Evolutionary conservation across 2,329 filamentous ascomycete genomes (phyloP), one percentile per base, ranked within the genome.

Genomic region (Cladosporium velox): DNA sequence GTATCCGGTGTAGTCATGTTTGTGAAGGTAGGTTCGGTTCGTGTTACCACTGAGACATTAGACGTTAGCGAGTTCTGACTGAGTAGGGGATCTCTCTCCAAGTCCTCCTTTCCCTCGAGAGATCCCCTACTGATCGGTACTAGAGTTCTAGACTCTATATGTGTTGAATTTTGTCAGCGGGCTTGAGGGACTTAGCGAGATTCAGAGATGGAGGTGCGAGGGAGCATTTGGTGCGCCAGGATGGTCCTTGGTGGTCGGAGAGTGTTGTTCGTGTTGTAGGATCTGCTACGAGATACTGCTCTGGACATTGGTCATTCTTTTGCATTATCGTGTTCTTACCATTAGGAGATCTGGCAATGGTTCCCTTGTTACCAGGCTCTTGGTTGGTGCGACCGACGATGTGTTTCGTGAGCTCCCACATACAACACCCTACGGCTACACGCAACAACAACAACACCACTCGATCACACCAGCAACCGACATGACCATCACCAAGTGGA

Each of bases 31-130:
- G 30, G 30, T 34, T 32, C 54, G 54, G 32, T 24, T 24, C 30
- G 54, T 24, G n/a, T 30, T 54, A 32, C 54, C 30, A 57, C 12
- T 57, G 54, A 34, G 32, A 32, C 35, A 57, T 34, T 15, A 54
- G 24, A 7, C 24, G 26, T 57, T 35, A 57, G 54, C 54, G 54
- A 57, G 54, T 57, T 57, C 54, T 57, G 51, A 54, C 51, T 54
- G 15, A 7, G 30, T 35, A 11, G 12, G 54, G 28, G n/a, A 57
- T 38, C 54, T 24, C 54, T 54, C 49, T 54, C 49, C 49, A 28
- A 15, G 49, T 54, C 49, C 49, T 54, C 49, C 49, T 54, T 54
- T 30, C 32, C 54, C 54, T 24, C 30, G 54, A 35, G 54, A 35
- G 54, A 57, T 57, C 26, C 30, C 54, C 21, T 32, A 35, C 54